Evolutionary conservation across 2,329 filamentous ascomycete species (phyloP).

Genomic region (Epichloe gansuensis): DNA sequence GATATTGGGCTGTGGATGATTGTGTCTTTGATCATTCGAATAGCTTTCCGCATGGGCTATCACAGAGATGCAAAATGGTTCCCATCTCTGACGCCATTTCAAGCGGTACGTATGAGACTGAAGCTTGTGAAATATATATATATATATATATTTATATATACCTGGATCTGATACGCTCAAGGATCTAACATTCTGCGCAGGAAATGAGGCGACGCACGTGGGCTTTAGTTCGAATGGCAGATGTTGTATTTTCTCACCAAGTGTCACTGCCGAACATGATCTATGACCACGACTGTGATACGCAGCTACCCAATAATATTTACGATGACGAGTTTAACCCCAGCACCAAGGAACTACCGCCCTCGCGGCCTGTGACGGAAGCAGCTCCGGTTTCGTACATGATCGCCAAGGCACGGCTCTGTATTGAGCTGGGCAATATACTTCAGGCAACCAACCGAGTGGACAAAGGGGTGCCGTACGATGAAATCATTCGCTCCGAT

Average conservation of each 20-base stretch:
- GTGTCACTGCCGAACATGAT: slow-evolving; percentile 57
- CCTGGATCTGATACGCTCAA: too few species aligned
- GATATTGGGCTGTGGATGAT: slow-evolving; percentile 55
- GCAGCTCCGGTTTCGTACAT: slow-evolving; percentile 69
- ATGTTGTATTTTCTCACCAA: slow-evolving; percentile 69
- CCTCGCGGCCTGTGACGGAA: slow-evolving; percentile 54
- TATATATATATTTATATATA: too few species aligned
- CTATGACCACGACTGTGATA: slow-evolving; percentile 62
- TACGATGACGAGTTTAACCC: slow-evolving; percentile 72
- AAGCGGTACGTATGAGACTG: slow-evolving; percentile 40
- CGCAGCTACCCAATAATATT: slow-evolving; percentile 62
- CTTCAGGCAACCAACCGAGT: slow-evolving; percentile 51
- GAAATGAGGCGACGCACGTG: slow-evolving; percentile 61
- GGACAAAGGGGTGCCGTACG: slow-evolving; percentile 44
- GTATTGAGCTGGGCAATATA: slow-evolving; percentile 58
- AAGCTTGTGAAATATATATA: too few species aligned
- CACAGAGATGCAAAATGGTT: slow-evolving; percentile 70
- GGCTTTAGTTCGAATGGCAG: slow-evolving; percentile 60
- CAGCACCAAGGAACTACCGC: slow-evolving; percentile 53
- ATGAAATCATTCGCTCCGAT: slow-evolving; percentile 53
- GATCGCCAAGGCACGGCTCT: slow-evolving; percentile 59
- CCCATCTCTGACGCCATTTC: slow-evolving; percentile 56
- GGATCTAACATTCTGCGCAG: slow-evolving; percentile 15
- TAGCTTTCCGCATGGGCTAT: slow-evolving; percentile 60
- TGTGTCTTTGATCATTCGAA: slow-evolving; percentile 40